Conservation (phyloP, 2,329 filamentous ascomycete genomes). For the Exophiala sp. region DNA sequence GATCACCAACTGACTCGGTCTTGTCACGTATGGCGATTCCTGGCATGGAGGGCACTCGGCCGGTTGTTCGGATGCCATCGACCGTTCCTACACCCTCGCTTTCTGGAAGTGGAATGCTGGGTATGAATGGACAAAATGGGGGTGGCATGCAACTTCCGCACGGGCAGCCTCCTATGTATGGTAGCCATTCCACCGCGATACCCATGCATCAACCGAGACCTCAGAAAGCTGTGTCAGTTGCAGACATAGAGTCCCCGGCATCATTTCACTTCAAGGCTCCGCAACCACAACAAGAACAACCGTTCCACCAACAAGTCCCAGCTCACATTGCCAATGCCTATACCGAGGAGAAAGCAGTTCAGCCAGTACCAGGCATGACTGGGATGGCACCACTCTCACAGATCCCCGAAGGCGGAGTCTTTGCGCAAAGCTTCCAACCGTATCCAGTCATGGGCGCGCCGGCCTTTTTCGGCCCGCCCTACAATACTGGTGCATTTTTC, state of each 20-base stretch:
- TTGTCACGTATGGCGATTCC: constrained; percentile 59
- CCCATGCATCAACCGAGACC: constrained; percentile 93
- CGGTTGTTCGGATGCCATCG: constrained; percentile 78
- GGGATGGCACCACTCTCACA: constrained; percentile 80
- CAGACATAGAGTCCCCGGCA: constrained; percentile 81
- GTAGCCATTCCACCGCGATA: constrained; percentile 55
- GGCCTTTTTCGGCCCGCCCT: constrained; percentile 54
- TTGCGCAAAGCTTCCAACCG: constrained; percentile 84
- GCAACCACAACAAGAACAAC: constrained; percentile 66
- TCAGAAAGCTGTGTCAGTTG: constrained; percentile 88
- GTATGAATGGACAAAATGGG: constrained; percentile 13
- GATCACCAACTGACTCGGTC: constrained; percentile 74
- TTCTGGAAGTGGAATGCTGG: constrained; percentile 9
- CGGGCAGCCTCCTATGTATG: constrained; percentile 53
- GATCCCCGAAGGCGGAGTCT: constrained; percentile 86
- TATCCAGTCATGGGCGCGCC: constrained; percentile 56
- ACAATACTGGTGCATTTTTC: constrained; percentile 44
- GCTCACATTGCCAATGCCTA: constrained; percentile 58
- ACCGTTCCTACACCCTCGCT: constrained; percentile 35
- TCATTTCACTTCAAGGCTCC: constrained; percentile 54
- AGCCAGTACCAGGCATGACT: constrained; percentile 57
- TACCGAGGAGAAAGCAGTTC: constrained; percentile 29
- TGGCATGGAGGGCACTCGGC: constrained; percentile 55
- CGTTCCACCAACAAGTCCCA: constrained; percentile 93
- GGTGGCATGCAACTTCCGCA: constrained; percentile 44